Evolutionary conservation across 768 basidiomycete species (phyloP), one percentile per base, ranked within the genome.

Genomic region (Trametes cinnabarina): DNA sequence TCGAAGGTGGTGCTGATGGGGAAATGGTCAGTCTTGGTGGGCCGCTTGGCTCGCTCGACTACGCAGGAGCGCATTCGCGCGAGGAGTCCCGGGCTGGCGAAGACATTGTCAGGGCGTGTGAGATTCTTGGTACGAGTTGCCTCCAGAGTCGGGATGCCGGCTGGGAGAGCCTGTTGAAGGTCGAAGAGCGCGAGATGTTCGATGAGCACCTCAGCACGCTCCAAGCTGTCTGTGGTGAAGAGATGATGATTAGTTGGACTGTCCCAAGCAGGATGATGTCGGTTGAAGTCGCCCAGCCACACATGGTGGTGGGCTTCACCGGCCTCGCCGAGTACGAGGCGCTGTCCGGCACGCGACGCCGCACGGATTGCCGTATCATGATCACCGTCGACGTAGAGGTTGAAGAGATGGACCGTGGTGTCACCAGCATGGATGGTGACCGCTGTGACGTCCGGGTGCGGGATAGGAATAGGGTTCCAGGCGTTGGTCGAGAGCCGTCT

Each of bases 21-120:
- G 52, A 72, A 70, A 58, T 82, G 78, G 63, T 82, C 77, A 1
- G 78, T 71, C 1, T 57, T 55, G 0, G 65, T 49, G 0, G 69
- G 71, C 3, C 46, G 57, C 0, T 47, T 10, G 0, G 51, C 58
- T 0, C 58, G 66, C 2, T 51, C 39, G 1, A 67, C 66, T 11
- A 68, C 41, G 62, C 78, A 80, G 9, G 47, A 3, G 7, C 71
- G 56, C 2, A 77, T 43, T 0, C 26, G 11, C 1, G 71, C 63
- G 0, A 52, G 20, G 0, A 73, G 40, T 1, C 51, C 41, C 0
- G 44, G 30, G 2, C 72, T 60, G 28, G 63, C 57, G 55, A 76
- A 82, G 0, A 82, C 73, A 50, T 82, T 82, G 67, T 82, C 77
- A 0, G 72, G 70, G 9, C 74, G 51, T 5, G 75, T 74, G 49